Conservation (phyloP, 2,329 filamentous ascomycete genomes). For the Fusarium kyushuense region DNA sequence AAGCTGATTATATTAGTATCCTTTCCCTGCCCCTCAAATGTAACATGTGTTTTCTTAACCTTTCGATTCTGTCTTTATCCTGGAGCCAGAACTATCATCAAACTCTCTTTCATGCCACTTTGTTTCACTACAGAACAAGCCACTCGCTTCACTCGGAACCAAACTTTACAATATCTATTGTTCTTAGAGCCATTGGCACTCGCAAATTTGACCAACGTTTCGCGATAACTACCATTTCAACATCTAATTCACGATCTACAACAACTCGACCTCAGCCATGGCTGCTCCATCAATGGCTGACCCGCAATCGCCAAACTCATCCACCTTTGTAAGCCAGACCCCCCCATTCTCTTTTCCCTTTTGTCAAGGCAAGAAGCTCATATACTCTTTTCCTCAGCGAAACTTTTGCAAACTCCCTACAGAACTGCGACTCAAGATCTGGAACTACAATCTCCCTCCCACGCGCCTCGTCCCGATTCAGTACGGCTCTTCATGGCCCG, state of each 20-base stretch:
- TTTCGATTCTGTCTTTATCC: not conserved
- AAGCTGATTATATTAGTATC: conserved; percentile 40
- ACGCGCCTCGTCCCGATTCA: conserved; percentile 59
- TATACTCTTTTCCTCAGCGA: conserved; percentile 48
- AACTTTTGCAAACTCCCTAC: conserved; percentile 58
- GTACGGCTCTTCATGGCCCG: conserved; percentile 53
- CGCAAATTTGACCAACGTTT: not conserved
- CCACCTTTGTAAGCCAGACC: conserved; percentile 36
- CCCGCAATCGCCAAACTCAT: conserved; percentile 6
- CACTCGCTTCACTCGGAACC: conserved; percentile 2
- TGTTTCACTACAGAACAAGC: not conserved
- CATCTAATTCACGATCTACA: not conserved
- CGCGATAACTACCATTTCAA: not conserved
- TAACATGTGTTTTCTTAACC: conserved; percentile 7
- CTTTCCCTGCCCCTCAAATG: conserved; percentile 24
- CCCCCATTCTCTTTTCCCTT: not conserved
- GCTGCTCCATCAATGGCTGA: conserved; percentile 13
- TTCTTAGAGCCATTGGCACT: not conserved
- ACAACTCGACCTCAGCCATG: conserved; percentile 9
- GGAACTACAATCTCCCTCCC: conserved; percentile 58
- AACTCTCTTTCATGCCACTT: conserved; percentile 2
- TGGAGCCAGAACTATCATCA: not conserved
- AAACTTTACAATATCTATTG: not conserved
- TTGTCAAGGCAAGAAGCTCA: not conserved
- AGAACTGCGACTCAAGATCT: conserved; percentile 62